Percentiles rank a stretch among this genome's conserved stretches.
These are phyloP conservation scores for Cladosporium sp. DNA, from an alignment of 2,329 filamentous ascomycete species.

Conservation along the genomic window DNA sequence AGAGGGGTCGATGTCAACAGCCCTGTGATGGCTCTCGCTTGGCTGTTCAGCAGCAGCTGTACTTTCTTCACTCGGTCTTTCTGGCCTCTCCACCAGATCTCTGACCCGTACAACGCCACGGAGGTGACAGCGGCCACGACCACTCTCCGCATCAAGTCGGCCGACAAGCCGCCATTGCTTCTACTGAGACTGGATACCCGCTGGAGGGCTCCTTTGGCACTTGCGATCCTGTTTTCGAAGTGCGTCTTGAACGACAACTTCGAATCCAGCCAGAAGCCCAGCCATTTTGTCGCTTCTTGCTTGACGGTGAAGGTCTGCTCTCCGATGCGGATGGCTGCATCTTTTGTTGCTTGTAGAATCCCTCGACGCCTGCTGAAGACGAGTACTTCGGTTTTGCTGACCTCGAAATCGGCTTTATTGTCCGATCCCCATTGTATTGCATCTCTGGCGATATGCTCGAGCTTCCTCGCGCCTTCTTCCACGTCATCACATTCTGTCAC, in stretches of 20 bases:
- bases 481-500: not conserved
- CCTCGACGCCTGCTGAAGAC: not conserved
- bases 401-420: not conserved
- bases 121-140: not conserved
- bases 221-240: not conserved
- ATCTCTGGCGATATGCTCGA: not conserved
- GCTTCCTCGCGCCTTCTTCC: not conserved
- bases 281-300: not conserved
- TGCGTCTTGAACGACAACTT: not conserved
- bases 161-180: not conserved
- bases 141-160: not conserved
- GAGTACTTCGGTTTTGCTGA: not conserved
- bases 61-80: not conserved
- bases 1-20: not conserved
- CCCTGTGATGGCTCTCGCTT: not conserved
- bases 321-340: not conserved
- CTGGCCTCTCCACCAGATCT: not conserved
- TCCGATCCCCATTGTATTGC: not conserved
- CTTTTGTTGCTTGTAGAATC: not conserved
- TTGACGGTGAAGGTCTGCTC: not conserved
- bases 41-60: not conserved
- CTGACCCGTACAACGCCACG: not conserved
- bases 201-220: not conserved
- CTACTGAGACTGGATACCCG: not conserved
- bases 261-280: not conserved